A percentile compares a stretch with the other conserved stretches of the same genome.
Evolutionary conservation across 768 basidiomycete species (phyloP).

Genomic region (Crassisporium funariophilum): DNA sequence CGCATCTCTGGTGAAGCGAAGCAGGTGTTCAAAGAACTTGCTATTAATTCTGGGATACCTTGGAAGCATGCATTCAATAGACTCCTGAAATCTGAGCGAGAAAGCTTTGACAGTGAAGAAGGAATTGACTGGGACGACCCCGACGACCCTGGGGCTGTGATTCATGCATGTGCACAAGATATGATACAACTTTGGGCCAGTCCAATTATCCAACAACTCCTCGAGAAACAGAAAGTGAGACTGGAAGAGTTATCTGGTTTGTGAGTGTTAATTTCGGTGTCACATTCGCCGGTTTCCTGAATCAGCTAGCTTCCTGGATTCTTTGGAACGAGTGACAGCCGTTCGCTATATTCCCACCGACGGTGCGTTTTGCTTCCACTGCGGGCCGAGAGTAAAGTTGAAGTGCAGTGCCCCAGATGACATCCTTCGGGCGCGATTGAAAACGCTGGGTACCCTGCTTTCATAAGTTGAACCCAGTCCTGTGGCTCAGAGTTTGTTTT

Average conservation of each 20-base stretch:
- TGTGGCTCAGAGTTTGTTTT: background rate
- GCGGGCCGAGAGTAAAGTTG: background rate
- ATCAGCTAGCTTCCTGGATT: slow-evolving; percentile 66
- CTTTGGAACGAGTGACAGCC: slow-evolving; percentile 61
- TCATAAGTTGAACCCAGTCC: background rate
- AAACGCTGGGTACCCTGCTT: slow-evolving; percentile 46
- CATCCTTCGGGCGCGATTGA: slow-evolving; percentile 69
- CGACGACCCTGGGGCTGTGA: slow-evolving; percentile 57
- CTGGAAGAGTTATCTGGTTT: slow-evolving; percentile 74
- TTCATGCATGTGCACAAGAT: slow-evolving; percentile 62
- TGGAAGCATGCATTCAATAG: slow-evolving; percentile 55
- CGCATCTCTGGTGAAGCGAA: slow-evolving; percentile 6
- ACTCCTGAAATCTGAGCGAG: slow-evolving; percentile 28
- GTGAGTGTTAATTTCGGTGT: slow-evolving; percentile 42
- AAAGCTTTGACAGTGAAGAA: slow-evolving; percentile 31
- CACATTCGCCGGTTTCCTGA: slow-evolving; percentile 1
- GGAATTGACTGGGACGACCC: slow-evolving; percentile 47
- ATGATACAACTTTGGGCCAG: slow-evolving; percentile 70
- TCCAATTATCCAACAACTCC: slow-evolving; percentile 49
- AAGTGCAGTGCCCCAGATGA: slow-evolving; percentile 47
- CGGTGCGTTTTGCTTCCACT: slow-evolving; percentile 40
- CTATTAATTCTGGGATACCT: slow-evolving; percentile 49
- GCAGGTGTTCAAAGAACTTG: slow-evolving; percentile 43
- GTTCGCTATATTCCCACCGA: slow-evolving; percentile 67
- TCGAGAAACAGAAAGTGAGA: slow-evolving; percentile 55